Conservation (phyloP, 306 rosid species). For the Vachellia pachyceras region DNA sequence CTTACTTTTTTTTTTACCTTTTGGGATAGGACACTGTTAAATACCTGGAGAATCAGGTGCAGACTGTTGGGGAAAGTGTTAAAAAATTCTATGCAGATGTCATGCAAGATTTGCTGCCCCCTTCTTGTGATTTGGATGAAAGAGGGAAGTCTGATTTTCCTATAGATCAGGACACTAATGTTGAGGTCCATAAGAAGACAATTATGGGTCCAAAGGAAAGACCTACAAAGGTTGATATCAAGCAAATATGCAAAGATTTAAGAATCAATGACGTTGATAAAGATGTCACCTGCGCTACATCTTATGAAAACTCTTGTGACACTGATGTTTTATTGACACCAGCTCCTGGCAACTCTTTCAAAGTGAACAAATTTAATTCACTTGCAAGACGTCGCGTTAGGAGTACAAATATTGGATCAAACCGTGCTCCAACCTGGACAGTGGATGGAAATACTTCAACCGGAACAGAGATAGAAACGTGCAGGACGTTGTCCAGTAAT, state of each 20-base stretch:
- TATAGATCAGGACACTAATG: slow-evolving; percentile 41
- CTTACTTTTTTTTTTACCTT: slow-evolving; percentile 8
- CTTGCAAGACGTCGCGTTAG: slow-evolving; percentile 41
- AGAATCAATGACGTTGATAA: slow-evolving; percentile 39
- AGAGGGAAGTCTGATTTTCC: slow-evolving; percentile 41
- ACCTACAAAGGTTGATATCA: slow-evolving; percentile 32
- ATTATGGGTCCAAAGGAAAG: slow-evolving; percentile 40
- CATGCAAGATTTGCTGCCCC: slow-evolving; percentile 69
- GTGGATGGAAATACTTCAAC: slow-evolving; percentile 16
- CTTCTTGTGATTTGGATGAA: slow-evolving; percentile 51
- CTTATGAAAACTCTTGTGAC: slow-evolving; percentile 31
- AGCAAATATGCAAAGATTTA: slow-evolving; percentile 39
- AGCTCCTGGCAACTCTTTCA: slow-evolving; percentile 47
- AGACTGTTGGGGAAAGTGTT: slow-evolving; percentile 76
- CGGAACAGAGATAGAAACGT: slow-evolving; percentile 28
- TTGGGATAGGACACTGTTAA: slow-evolving; percentile 69
- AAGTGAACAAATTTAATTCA: slow-evolving; percentile 36
- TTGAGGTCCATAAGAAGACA: slow-evolving; percentile 42
- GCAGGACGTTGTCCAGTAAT: slow-evolving; percentile 43
- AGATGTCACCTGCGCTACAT: slow-evolving; percentile 32
- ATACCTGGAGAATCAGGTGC: slow-evolving; percentile 82
- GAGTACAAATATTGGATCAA: slow-evolving; percentile 28
- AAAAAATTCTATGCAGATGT: slow-evolving; percentile 73
- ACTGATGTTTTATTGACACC: slow-evolving; percentile 30
- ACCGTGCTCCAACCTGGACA: slow-evolving; percentile 28